These are phyloP conservation scores for Panaeolus cyanescens DNA, from an alignment of 768 basidiomycete genomes.

Conservation along the genomic window DNA sequence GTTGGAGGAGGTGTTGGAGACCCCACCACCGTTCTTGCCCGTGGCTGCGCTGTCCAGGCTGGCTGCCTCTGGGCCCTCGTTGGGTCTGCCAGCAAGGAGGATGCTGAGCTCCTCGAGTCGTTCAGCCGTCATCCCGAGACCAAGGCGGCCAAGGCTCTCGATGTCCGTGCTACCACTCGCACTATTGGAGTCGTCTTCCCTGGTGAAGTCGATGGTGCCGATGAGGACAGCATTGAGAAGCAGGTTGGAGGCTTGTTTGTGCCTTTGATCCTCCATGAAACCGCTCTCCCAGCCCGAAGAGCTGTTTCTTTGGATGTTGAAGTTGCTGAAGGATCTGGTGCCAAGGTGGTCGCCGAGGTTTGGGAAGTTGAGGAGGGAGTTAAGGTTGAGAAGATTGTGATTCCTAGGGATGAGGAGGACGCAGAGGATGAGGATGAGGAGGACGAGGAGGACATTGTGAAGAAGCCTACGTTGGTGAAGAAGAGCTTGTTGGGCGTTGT, in stretches of 20 bases:
- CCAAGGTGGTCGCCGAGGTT: conserved; percentile 63
- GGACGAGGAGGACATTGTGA: conserved; percentile 62
- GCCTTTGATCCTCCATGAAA: conserved; percentile 68
- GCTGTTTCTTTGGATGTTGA: conserved; percentile 59
- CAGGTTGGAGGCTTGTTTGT: conserved; percentile 67
- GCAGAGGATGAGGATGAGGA: conserved; percentile 62
- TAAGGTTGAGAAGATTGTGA: conserved; percentile 58
- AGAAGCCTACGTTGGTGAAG: conserved; percentile 62
- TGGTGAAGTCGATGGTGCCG: conserved; percentile 30
- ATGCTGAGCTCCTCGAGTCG: conserved; percentile 50
- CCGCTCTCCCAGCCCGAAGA: conserved; percentile 68
- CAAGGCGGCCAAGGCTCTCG: conserved; percentile 32
- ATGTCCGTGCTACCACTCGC: conserved; percentile 56
- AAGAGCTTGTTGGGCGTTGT: conserved; percentile 48
- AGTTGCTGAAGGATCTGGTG: conserved; percentile 37
- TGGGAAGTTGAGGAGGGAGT: conserved; percentile 78
- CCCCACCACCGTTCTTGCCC: conserved; percentile 74
- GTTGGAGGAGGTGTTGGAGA: conserved; percentile 75
- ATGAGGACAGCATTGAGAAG: conserved; percentile 18
- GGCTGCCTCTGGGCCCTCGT: conserved; percentile 55
- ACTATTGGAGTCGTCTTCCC: conserved; percentile 74
- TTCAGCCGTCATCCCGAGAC: conserved; percentile 41
- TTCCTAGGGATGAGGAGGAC: conserved; percentile 50
- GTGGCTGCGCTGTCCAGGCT: conserved; percentile 79
- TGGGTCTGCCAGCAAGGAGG: conserved; percentile 37